phyloP scores from a whole-genome alignment of 371 early-diverging fungal genomes.

The Mucor saturninus region DNA sequence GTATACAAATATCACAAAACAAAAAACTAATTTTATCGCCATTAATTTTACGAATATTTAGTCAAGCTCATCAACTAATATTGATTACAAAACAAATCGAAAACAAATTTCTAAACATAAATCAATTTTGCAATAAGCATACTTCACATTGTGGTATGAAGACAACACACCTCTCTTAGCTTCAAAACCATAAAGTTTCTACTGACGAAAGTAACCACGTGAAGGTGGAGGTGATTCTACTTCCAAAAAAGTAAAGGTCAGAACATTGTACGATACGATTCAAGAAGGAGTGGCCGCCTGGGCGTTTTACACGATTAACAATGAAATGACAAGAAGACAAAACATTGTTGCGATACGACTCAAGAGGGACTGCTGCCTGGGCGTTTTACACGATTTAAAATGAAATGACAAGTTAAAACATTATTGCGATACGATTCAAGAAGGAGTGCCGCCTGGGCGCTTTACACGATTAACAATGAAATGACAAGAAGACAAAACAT shows the following conservation, averaged over 20 bases:
- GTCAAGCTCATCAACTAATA: slow-evolving; percentile 16
- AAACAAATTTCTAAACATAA: slow-evolving; percentile 19
- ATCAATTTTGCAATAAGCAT: slow-evolving; percentile 20
- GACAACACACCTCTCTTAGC: slow-evolving; percentile 22
- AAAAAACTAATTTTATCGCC: slow-evolving; percentile 19
- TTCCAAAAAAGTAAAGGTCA: slow-evolving; percentile 21
- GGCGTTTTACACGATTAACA: too few relatives aligned
- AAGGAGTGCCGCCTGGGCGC: too few relatives aligned
- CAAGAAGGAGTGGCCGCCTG: slow-evolving; percentile 8
- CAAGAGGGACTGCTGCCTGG: too few relatives aligned
- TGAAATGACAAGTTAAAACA: too few relatives aligned
- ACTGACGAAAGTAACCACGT: slow-evolving; percentile 21
- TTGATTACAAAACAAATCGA: slow-evolving; percentile 17
- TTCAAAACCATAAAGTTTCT: slow-evolving; percentile 28
- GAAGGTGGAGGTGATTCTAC: slow-evolving; percentile 25
- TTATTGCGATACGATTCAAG: too few relatives aligned
- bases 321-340: too few relatives aligned
- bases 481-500: too few relatives aligned
- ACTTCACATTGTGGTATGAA: slow-evolving; percentile 17
- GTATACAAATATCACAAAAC: slow-evolving; percentile 23
- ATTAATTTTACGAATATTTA: slow-evolving; percentile 16
- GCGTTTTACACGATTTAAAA: too few relatives aligned
- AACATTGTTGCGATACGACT: too few relatives aligned
- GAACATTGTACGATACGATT: slow-evolving; percentile 18
- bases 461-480: too few relatives aligned